Evolutionary conservation across 495 filamentous ascomycete species (phyloP), one percentile per base, ranked within the genome.

Genomic region (Delitschia confertaspora): DNA sequence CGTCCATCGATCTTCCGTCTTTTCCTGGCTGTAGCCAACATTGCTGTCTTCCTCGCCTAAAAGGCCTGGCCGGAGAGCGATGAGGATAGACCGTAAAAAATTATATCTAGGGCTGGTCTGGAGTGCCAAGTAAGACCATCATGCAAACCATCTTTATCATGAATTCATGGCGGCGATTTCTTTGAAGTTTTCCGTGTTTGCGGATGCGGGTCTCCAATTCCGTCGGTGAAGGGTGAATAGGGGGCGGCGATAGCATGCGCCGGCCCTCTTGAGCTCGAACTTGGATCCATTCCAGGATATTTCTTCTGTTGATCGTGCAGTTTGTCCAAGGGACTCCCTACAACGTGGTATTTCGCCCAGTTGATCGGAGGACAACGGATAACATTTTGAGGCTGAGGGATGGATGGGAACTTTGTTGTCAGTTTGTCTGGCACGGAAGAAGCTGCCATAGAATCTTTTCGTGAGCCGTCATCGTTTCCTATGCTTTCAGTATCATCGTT

Each of bases 321-420:
- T 61, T 79, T 81, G 59, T 93, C 85, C 32, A 95, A 64, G 8
- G 81, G 70, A 42, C 83, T 80, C 19, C 86, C 87, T 1, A 87
- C 78, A 13, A 93, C 69, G 45, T 80, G 81, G 59, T 95, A 95
- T 58, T 93, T 85, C 4, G 76, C 75, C 88, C 88, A 95, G 66
- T 93, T 93, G 45, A 95, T 75, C 2, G 84, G 79, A 18, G 88
- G 88, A 67, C 77, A 82, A 24, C 87, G 80, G 6, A 91, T 76
- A 2, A 95, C 66, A 51, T 79, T 86, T 65, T 95, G 88, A n/a
- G 83, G 76, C 14, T 69, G 70, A 0, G 88, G 87, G 1, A 95
- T 72, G 16, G 62, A 68, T 13, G 66, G 68, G 22, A 78, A 68
- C 16, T 48, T 51, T 10, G 51, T 26, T 6, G 31, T 6, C 11